Evolutionary conservation across 2,329 filamentous ascomycete genomes (phyloP).

Genomic region (Scytalidium sp.): DNA sequence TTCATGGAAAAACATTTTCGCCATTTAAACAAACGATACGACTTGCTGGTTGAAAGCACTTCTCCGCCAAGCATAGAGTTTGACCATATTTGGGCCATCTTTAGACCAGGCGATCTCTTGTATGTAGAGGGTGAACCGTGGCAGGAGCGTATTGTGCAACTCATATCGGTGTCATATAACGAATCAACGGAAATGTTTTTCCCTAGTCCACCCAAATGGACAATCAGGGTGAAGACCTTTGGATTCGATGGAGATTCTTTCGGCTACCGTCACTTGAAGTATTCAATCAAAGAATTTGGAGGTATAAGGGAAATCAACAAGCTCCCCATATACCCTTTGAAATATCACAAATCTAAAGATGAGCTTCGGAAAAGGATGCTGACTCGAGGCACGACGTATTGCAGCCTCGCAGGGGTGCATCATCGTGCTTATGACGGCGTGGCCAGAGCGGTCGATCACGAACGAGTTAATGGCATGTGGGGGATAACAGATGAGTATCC

Average conservation of each 20-base stretch:
- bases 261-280: slow-evolving; percentile 1
- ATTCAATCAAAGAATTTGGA: background rate
- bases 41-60: background rate
- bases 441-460: slow-evolving; percentile 7
- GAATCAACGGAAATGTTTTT: background rate
- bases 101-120: slow-evolving; percentile 5
- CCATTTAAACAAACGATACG: background rate
- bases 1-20: slow-evolving; percentile 6
- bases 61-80: slow-evolving; percentile 6
- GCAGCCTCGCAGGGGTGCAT: slow-evolving; percentile 16
- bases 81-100: slow-evolving; percentile 10
- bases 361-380: slow-evolving; percentile 11
- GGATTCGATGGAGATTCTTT: slow-evolving; percentile 1
- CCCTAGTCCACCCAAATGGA: background rate
- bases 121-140: slow-evolving; percentile 2
- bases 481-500: too few relatives aligned
- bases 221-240: background rate
- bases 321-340: slow-evolving; percentile 2
- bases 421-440: slow-evolving; percentile 20
- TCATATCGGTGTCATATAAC: background rate
- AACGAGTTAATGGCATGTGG: background rate
- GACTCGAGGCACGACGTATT: slow-evolving; percentile 17
- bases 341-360: slow-evolving; percentile 6
- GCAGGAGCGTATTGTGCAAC: background rate
- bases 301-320: background rate